phyloP scores from a whole-genome alignment of 306 rosid genomes.

The Ceratonia siliqua region DNA sequence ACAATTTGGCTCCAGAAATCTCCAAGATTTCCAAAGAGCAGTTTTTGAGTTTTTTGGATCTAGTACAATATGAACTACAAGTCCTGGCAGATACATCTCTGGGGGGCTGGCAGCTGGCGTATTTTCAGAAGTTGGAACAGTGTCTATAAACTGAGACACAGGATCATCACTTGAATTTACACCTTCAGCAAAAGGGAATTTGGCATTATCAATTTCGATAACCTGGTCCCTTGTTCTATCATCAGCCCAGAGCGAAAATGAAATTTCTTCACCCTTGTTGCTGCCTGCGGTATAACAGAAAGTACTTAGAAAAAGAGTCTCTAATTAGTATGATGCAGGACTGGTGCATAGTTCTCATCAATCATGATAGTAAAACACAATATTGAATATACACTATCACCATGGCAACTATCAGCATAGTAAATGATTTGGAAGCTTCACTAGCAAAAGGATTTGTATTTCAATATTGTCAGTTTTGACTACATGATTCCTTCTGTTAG shows the following conservation, averaged over 20 bases:
- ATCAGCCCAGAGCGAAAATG: constrained; percentile 47
- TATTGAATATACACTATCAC: constrained; percentile 5
- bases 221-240: constrained; percentile 39
- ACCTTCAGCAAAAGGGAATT: constrained; percentile 47
- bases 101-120: constrained; percentile 52
- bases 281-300: constrained; percentile 44
- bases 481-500: constrained; percentile 12
- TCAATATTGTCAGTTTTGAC: constrained; percentile 2
- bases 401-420: constrained; percentile 1
- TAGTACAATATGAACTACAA: constrained; percentile 67
- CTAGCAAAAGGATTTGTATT: constrained; percentile 11
- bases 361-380: not conserved
- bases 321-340: not conserved
- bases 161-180: constrained; percentile 42
- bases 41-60: constrained; percentile 42
- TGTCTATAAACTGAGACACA: constrained; percentile 60
- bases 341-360: not conserved
- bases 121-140: constrained; percentile 57
- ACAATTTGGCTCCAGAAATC: constrained; percentile 38
- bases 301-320: not conserved
- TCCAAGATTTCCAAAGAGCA: constrained; percentile 39
- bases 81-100: constrained; percentile 86
- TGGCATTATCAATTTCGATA: constrained; percentile 35
- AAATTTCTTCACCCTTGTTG: constrained; percentile 38
- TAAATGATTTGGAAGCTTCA: constrained; percentile 26